Conservation (phyloP, 768 basidiomycete genomes). For the Strobilomyces dryophilus region DNA sequence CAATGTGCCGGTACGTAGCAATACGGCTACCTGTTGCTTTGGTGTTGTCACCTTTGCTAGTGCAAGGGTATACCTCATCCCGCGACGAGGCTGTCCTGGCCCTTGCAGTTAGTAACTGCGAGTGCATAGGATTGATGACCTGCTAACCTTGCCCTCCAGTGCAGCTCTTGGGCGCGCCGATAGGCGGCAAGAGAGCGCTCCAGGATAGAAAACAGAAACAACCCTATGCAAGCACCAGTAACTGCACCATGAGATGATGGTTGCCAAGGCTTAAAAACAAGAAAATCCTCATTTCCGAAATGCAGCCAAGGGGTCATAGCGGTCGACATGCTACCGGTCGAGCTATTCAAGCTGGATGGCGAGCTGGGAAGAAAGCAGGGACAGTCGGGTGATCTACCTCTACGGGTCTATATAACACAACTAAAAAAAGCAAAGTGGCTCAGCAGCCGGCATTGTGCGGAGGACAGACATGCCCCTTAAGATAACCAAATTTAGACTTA, state of each 20-base stretch:
- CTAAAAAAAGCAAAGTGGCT: neutral
- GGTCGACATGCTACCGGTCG: neutral
- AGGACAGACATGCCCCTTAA: neutral
- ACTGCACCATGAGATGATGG: slow-evolving; percentile 69
- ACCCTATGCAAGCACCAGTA: slow-evolving; percentile 68
- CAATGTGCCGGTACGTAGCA: neutral
- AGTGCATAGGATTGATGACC: neutral
- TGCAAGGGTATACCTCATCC: neutral
- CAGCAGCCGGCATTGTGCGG: no score
- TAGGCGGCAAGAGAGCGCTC: slow-evolving; percentile 67
- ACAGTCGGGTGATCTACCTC: neutral
- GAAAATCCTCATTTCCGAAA: slow-evolving; percentile 57
- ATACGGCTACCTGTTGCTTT: neutral
- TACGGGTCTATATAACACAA: no score
- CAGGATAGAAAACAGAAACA: slow-evolving; percentile 62
- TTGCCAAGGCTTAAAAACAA: slow-evolving; percentile 64
- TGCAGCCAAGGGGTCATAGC: slow-evolving; percentile 68
- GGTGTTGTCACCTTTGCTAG: slow-evolving; percentile 1
- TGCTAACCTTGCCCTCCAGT: slow-evolving; percentile 58
- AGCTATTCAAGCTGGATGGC: neutral
- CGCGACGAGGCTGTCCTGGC: slow-evolving; percentile 11
- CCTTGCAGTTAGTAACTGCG: neutral
- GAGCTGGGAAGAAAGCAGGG: neutral
- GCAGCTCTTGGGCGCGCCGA: slow-evolving; percentile 46
- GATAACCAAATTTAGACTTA: slow-evolving; percentile 8